Percentiles rank a stretch among this genome's conserved stretches.
Conservation (phyloP, 1,284 basidiomycete genomes). For the Sparassis latifolia region DNA sequence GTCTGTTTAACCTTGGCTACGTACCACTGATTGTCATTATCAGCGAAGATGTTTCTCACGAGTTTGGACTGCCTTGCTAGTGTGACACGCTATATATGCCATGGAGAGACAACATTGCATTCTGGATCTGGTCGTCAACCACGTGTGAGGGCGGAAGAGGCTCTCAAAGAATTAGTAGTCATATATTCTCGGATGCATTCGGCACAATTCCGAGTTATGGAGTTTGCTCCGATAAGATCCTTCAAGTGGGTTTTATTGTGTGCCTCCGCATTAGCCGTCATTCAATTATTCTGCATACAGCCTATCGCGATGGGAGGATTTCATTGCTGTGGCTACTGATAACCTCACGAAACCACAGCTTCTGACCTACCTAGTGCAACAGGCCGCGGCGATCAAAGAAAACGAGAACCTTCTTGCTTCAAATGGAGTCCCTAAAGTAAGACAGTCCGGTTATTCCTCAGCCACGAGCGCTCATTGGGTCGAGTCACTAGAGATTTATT, state of each 20-base stretch:
- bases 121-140: background rate
- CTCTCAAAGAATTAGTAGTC: background rate
- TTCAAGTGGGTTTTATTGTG: background rate
- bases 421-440: background rate
- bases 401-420: background rate
- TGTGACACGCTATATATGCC: background rate
- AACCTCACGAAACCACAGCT: background rate
- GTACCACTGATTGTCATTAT: background rate
- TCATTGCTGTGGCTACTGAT: conserved; percentile 1
- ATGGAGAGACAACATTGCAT: background rate
- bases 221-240: background rate
- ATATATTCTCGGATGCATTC: background rate
- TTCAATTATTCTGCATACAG: background rate
- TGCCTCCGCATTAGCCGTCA: background rate
- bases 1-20: background rate
- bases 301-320: conserved; percentile 1
- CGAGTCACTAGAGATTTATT: background rate
- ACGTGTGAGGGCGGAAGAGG: background rate
- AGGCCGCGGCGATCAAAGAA: background rate
- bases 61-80: conserved; percentile 1
- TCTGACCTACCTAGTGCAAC: background rate
- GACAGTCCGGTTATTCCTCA: background rate
- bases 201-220: background rate
- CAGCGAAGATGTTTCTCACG: background rate
- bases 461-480: no score